These are phyloP conservation scores for Starmerella floris DNA, from an alignment of 805 yeast species.

Conservation along the genomic window DNA sequence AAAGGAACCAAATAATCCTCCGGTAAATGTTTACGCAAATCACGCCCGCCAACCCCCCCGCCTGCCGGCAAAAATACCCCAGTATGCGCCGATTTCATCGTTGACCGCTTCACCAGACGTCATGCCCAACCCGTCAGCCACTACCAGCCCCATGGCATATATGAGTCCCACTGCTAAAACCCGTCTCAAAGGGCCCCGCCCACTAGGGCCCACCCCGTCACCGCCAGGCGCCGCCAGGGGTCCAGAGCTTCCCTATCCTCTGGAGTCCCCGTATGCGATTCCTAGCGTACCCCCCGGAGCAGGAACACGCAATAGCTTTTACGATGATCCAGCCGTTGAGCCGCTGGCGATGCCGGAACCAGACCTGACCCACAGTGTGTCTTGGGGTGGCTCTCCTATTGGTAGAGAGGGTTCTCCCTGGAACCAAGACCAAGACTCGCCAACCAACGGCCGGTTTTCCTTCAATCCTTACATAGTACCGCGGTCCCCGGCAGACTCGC, in stretches of 20 bases:
- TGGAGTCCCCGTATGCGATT: too few species aligned
- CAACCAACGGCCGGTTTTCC: background rate
- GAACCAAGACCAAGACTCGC: background rate
- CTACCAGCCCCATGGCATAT: conserved; percentile 1
- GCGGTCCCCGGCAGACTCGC: background rate
- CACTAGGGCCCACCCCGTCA: background rate
- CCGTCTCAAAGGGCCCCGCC: conserved; percentile 8
- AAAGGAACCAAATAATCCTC: conserved; percentile 5
- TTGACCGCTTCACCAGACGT: background rate
- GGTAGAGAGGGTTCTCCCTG: background rate
- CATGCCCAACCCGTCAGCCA: background rate
- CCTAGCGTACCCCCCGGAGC: too few species aligned
- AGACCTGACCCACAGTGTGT: background rate
- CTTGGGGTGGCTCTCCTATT: background rate
- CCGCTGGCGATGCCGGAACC: conserved; percentile 11
- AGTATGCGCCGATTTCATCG: background rate
- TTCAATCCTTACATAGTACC: background rate
- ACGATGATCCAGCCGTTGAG: too few species aligned
- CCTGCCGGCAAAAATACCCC: conserved; percentile 5
- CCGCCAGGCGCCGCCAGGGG: background rate
- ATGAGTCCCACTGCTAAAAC: background rate
- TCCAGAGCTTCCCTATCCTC: too few species aligned
- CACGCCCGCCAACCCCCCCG: background rate
- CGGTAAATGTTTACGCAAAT: background rate
- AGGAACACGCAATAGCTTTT: too few species aligned